Evolutionary conservation across 345 rosid genomes (phyloP).

Genomic region (Ceriops tagal): DNA sequence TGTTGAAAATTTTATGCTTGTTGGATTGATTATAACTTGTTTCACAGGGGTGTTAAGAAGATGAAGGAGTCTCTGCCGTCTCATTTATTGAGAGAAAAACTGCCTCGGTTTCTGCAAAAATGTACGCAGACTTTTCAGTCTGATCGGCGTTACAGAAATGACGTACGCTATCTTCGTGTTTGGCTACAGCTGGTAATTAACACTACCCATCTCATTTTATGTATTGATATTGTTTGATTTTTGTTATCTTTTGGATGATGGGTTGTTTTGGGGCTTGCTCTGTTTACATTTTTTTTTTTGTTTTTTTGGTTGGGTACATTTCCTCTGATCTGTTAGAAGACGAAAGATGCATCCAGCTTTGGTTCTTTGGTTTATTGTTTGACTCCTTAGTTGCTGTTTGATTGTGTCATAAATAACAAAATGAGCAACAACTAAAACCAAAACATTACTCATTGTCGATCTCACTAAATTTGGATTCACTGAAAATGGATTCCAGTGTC

Average conservation of each 20-base stretch:
- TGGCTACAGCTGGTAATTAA: conserved; percentile 81
- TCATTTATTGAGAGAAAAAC: conserved; percentile 56
- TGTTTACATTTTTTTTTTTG: neutral
- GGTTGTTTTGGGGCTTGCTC: neutral
- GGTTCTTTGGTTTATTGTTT: neutral
- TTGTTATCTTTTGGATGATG: conserved; percentile 4
- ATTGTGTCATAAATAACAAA: neutral
- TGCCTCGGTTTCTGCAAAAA: conserved; percentile 85
- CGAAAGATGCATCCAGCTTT: no score
- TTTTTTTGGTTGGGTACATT: no score
- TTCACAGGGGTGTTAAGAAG: conserved; percentile 65
- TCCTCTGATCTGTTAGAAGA: no score
- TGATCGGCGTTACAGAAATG: conserved; percentile 72
- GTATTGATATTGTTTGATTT: neutral
- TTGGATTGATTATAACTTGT: neutral
- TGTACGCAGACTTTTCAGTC: conserved; percentile 68
- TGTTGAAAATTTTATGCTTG: neutral
- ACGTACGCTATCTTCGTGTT: conserved; percentile 77
- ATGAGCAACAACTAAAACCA: neutral
- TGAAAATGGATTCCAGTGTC: neutral
- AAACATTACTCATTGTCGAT: neutral
- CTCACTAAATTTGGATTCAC: no score
- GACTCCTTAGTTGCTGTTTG: neutral
- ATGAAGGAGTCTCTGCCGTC: conserved; percentile 59
- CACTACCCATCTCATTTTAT: neutral